phyloP scores from a whole-genome alignment of 2,329 filamentous ascomycete genomes.

The Blumeria hordei region DNA sequence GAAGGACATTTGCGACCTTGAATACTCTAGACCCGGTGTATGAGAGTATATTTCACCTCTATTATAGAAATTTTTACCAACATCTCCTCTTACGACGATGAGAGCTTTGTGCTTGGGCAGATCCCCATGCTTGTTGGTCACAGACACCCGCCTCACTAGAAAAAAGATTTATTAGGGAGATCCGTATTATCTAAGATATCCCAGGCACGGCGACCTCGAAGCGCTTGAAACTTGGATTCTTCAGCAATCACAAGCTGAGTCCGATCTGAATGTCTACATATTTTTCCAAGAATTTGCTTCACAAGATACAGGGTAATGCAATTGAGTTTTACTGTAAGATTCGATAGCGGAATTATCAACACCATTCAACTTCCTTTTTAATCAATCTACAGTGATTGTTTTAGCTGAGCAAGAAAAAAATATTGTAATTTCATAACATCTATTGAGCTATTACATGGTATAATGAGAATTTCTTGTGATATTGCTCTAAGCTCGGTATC shows the following conservation, averaged over 20 bases:
- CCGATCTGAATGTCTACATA: not conserved
- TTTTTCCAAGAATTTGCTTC: not conserved
- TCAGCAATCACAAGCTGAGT: not conserved
- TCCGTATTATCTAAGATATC: not conserved
- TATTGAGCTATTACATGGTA: too few relatives aligned
- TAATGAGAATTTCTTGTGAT: too few relatives aligned
- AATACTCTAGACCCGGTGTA: not conserved
- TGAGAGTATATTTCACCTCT: not conserved
- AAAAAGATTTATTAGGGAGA: not conserved
- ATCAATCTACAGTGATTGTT: not conserved
- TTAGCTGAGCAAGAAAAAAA: conserved; percentile 1
- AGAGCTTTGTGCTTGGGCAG: not conserved
- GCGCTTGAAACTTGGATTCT: not conserved
- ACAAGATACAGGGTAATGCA: too few relatives aligned
- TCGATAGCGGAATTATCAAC: not conserved
- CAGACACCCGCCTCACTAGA: not conserved
- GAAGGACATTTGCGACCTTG: not conserved
- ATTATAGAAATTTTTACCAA: not conserved
- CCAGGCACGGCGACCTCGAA: not conserved
- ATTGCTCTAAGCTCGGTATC: too few relatives aligned
- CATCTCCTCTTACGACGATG: not conserved
- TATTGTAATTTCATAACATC: too few relatives aligned
- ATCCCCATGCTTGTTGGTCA: not conserved
- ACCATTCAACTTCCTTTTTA: not conserved
- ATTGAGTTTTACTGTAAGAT: too few relatives aligned